Evolutionary conservation across 164 flowering plant genomes (phyloP).

Genomic region (Stephania cephalantha): DNA sequence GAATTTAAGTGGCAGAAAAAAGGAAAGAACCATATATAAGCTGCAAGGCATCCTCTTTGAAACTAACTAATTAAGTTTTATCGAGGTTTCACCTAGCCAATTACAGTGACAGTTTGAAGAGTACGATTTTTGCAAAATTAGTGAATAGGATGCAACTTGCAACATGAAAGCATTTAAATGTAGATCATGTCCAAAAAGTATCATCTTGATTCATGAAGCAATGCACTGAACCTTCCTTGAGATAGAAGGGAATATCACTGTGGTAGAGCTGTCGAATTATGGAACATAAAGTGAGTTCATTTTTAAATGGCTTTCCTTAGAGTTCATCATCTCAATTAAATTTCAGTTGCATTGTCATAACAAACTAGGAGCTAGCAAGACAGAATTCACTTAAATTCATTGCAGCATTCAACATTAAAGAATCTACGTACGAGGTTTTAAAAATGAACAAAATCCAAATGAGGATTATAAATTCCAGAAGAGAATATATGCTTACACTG

Average conservation of each 20-base stretch:
- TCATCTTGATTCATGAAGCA: neutral
- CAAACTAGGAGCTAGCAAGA: neutral
- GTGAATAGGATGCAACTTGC: neutral
- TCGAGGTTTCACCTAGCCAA: no score
- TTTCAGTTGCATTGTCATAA: neutral
- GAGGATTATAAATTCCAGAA: neutral
- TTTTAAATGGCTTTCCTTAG: neutral
- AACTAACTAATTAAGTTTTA: no score
- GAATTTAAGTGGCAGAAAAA: neutral
- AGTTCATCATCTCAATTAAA: neutral
- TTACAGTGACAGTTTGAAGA: no score
- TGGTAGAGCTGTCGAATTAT: neutral
- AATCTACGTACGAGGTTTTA: neutral
- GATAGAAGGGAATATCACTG: neutral
- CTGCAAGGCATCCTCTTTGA: neutral
- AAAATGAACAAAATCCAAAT: no score
- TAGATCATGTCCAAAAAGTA: neutral
- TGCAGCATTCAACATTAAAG: neutral
- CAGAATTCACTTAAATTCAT: no score
- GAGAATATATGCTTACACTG: constrained; percentile 54
- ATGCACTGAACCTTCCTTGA: neutral
- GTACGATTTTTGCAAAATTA: neutral
- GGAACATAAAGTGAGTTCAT: no score
- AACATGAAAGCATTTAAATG: neutral
- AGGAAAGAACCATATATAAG: neutral